These are phyloP conservation scores for Collybia sp. DNA, from an alignment of 768 basidiomycete genomes.

Conservation along the genomic window DNA sequence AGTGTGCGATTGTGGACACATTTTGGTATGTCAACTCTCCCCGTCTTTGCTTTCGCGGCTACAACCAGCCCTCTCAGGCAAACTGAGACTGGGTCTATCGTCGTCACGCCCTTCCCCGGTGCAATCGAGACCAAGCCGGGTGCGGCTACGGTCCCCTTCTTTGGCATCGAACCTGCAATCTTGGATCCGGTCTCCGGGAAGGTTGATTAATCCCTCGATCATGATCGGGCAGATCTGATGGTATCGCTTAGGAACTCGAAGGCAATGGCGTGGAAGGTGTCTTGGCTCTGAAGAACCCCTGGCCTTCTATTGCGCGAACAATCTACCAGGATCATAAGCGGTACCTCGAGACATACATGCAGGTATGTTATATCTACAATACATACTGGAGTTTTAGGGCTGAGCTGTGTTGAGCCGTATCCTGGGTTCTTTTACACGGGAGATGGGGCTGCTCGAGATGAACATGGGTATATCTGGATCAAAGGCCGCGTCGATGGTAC, in stretches of 20 bases:
- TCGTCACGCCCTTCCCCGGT: slow-evolving; percentile 93
- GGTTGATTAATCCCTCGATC: slow-evolving; percentile 25
- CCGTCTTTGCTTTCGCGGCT: slow-evolving; percentile 8
- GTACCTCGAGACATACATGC: slow-evolving; percentile 49
- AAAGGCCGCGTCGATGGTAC: slow-evolving; percentile 91
- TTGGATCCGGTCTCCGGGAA: slow-evolving; percentile 81
- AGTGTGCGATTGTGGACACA: slow-evolving; percentile 94
- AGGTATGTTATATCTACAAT: slow-evolving; percentile 18
- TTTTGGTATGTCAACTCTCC: slow-evolving; percentile 68
- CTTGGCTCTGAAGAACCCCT: slow-evolving; percentile 78
- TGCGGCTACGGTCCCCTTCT: slow-evolving; percentile 96
- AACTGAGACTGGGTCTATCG: slow-evolving; percentile 96
- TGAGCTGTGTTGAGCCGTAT: slow-evolving; percentile 47
- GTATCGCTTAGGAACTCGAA: slow-evolving; percentile 42
- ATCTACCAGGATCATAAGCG: slow-evolving; percentile 91
- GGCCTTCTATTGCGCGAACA: slow-evolving; percentile 94
- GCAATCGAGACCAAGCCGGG: slow-evolving; percentile 96
- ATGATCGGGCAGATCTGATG: neutral
- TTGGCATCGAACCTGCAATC: slow-evolving; percentile 86
- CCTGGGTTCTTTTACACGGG: slow-evolving; percentile 96
- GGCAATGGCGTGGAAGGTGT: slow-evolving; percentile 91
- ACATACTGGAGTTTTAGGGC: neutral
- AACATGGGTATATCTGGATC: slow-evolving; percentile 98
- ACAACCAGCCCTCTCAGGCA: slow-evolving; percentile 47
- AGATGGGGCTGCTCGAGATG: slow-evolving; percentile 91